These are phyloP conservation scores for Eimeria acervulina DNA, from an alignment of 169 alveolate genomes.

Conservation along the genomic window DNA sequence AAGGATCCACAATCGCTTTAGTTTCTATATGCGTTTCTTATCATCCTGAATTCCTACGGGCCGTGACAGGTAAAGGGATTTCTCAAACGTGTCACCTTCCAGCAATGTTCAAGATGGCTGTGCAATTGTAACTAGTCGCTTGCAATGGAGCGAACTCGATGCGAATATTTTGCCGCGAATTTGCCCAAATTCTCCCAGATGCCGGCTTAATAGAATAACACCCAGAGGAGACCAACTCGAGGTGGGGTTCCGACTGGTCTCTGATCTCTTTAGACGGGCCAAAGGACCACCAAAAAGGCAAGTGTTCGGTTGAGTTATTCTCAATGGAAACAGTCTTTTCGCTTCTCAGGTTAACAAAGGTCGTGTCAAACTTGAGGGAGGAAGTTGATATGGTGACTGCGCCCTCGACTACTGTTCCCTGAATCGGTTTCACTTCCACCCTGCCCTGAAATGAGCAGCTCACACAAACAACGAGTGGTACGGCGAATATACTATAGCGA, in stretches of 20 bases:
- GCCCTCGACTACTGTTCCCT: slow-evolving; percentile 54
- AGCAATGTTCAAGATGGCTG: slow-evolving; percentile 36
- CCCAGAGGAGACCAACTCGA: slow-evolving; percentile 37
- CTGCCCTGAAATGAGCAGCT: slow-evolving; percentile 11
- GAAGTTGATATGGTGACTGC: slow-evolving; percentile 74
- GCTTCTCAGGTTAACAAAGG: slow-evolving; percentile 63
- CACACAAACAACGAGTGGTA: neutral
- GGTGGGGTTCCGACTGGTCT: neutral
- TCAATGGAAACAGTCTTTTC: slow-evolving; percentile 69
- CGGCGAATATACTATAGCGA: neutral
- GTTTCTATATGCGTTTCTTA: neutral
- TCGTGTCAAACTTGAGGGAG: slow-evolving; percentile 64
- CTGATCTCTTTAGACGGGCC: neutral
- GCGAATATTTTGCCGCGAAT: slow-evolving; percentile 34
- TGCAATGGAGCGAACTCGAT: slow-evolving; percentile 55
- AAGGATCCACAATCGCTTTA: neutral
- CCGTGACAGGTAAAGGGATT: neutral
- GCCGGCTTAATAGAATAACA: slow-evolving; percentile 54
- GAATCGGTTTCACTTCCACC: slow-evolving; percentile 34
- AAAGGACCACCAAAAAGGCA: slow-evolving; percentile 75
- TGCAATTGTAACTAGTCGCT: slow-evolving; percentile 27
- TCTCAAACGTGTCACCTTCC: slow-evolving; percentile 29
- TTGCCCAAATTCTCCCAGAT: slow-evolving; percentile 74
- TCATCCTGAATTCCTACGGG: neutral
- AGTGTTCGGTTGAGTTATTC: slow-evolving; percentile 75